These are phyloP conservation scores for Bolboschoenoplectus hybrid DNA, from an alignment of 202 grass and related monocot species.

Conservation along the genomic window DNA sequence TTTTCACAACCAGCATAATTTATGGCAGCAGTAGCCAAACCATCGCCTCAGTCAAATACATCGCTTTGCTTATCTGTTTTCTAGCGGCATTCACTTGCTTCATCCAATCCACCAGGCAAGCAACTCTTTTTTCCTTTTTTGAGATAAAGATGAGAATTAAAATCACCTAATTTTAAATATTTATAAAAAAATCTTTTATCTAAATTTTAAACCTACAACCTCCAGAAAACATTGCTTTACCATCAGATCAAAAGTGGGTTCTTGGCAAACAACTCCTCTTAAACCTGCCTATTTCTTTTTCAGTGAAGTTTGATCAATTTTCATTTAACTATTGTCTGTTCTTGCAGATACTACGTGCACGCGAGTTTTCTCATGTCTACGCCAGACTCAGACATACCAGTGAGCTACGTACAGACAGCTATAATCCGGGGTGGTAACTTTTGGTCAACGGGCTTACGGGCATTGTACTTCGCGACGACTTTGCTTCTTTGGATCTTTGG, in stretches of 20 bases:
- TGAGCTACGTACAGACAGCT: constrained; percentile 63
- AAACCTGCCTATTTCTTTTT: neutral
- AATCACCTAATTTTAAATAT: no score
- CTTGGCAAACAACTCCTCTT: no score
- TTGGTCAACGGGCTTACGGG: constrained; percentile 79
- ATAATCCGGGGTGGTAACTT: constrained; percentile 77
- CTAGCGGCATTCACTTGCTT: constrained; percentile 91
- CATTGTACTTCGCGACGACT: constrained; percentile 80
- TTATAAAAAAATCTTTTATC: no score
- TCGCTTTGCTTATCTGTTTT: constrained; percentile 85
- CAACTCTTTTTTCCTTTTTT: neutral
- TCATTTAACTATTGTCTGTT: neutral
- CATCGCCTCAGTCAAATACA: constrained; percentile 83
- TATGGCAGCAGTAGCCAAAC: constrained; percentile 71
- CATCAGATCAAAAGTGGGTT: no score
- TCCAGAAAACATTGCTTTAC: no score
- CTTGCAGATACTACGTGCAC: constrained; percentile 76
- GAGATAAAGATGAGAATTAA: no score
- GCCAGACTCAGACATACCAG: constrained; percentile 71
- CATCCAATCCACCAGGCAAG: constrained; percentile 82
- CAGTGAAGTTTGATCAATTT: neutral
- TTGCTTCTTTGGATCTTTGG: constrained; percentile 96
- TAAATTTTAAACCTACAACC: no score
- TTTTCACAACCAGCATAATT: constrained; percentile 78
- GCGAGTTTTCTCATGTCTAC: constrained; percentile 92